phyloP scores from a whole-genome alignment of 495 filamentous ascomycete species.

The Penicillium lagena region DNA sequence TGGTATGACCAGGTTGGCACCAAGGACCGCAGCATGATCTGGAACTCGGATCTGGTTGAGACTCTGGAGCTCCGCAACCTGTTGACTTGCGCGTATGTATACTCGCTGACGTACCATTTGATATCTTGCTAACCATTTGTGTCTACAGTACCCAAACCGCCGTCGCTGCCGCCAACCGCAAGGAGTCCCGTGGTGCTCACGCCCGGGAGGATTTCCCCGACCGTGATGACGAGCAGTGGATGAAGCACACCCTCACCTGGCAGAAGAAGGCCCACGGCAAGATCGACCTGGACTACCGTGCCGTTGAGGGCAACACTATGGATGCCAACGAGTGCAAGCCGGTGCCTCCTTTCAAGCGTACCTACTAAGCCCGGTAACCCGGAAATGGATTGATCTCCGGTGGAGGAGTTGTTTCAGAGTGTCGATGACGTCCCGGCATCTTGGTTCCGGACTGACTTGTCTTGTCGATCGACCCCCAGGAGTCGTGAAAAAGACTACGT shows the following conservation, averaged over 20 bases:
- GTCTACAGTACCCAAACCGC: slow-evolving; percentile 71
- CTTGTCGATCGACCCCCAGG: slow-evolving; percentile 8
- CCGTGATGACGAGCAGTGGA: slow-evolving; percentile 90
- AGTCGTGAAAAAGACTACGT: slow-evolving; percentile 36
- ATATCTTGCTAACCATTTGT: background rate
- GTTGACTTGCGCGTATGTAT: slow-evolving; percentile 83
- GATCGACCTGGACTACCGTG: slow-evolving; percentile 71
- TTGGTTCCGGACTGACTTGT: slow-evolving; percentile 6
- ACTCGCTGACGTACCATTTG: background rate
- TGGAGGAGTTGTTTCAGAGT: slow-evolving; percentile 14
- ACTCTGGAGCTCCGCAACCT: slow-evolving; percentile 90
- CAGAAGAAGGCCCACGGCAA: slow-evolving; percentile 82
- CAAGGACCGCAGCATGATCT: slow-evolving; percentile 99
- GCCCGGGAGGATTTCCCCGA: slow-evolving; percentile 94
- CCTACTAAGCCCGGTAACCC: slow-evolving; percentile 48
- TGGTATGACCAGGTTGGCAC: slow-evolving; percentile 77
- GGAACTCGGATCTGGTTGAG: slow-evolving; percentile 96
- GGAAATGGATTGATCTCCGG: background rate
- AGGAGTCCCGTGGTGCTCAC: slow-evolving; percentile 92
- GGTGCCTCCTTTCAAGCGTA: slow-evolving; percentile 82
- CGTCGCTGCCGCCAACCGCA: slow-evolving; percentile 73
- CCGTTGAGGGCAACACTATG: slow-evolving; percentile 68
- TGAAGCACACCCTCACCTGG: slow-evolving; percentile 96
- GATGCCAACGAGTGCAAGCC: slow-evolving; percentile 87
- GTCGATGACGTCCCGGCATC: background rate